These are phyloP conservation scores for Celoporthe dispersa DNA, from an alignment of 2,329 filamentous ascomycete species.

Conservation along the genomic window DNA sequence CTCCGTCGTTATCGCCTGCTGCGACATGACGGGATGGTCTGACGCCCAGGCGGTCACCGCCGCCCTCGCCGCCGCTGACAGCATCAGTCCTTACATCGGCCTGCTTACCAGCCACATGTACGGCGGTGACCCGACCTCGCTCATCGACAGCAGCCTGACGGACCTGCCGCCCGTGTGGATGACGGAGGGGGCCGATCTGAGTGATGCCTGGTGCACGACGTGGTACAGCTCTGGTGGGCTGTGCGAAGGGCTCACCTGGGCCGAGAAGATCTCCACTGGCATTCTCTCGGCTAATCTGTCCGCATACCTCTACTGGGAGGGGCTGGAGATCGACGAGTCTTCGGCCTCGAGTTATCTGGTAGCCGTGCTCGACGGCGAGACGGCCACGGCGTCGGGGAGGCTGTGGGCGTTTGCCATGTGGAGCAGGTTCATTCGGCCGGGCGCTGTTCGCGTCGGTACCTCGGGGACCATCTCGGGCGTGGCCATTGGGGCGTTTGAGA, in stretches of 20 bases:
- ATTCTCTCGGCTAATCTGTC: slow-evolving; percentile 48
- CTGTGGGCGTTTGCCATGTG: slow-evolving; percentile 39
- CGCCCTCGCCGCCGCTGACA: slow-evolving; percentile 16
- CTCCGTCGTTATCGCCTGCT: slow-evolving; percentile 43
- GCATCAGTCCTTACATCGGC: slow-evolving; percentile 36
- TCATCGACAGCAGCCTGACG: slow-evolving; percentile 45
- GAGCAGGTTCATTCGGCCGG: slow-evolving; percentile 39
- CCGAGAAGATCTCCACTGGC: slow-evolving; percentile 48
- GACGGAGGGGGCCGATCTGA: slow-evolving; percentile 52
- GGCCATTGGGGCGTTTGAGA: slow-evolving; percentile 37
- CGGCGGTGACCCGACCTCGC: slow-evolving; percentile 44
- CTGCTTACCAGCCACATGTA: slow-evolving; percentile 47
- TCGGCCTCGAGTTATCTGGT: slow-evolving; percentile 30
- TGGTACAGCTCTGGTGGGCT: slow-evolving; percentile 48
- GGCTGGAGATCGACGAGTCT: slow-evolving; percentile 35
- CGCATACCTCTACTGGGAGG: slow-evolving; percentile 53
- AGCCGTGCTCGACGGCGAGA: slow-evolving; percentile 31
- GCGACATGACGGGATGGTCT: slow-evolving; percentile 47
- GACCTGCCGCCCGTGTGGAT: slow-evolving; percentile 43
- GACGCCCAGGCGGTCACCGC: slow-evolving; percentile 32
- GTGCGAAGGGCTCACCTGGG: slow-evolving; percentile 53
- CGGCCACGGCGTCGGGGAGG: slow-evolving; percentile 35
- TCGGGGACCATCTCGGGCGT: slow-evolving; percentile 36
- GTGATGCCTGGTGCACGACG: slow-evolving; percentile 43
- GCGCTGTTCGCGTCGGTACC: slow-evolving; percentile 35